Percentiles rank a stretch among this genome's conserved stretches.
Conservation (phyloP, 2,329 filamentous ascomycete species). For the Paramyrothecium sp. region DNA sequence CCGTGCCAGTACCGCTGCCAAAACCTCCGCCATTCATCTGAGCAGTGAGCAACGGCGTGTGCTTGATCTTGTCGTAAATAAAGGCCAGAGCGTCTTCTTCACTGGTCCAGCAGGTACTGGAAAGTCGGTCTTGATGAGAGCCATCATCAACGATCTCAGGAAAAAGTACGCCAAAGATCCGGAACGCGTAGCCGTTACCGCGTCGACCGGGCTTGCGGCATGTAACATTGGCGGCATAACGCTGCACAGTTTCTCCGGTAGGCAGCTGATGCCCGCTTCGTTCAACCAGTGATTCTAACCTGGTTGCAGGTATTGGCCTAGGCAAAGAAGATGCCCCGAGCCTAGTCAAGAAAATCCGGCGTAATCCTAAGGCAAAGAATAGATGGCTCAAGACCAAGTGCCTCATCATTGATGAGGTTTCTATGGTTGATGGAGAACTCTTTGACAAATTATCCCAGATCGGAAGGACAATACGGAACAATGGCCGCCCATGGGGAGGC, state of each 20-base stretch:
- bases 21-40: constrained; percentile 62
- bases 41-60: constrained; percentile 87
- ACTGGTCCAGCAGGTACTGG: constrained; percentile 95
- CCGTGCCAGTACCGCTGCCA: constrained; percentile 30
- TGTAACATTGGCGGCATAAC: constrained; percentile 97
- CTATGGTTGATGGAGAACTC: constrained; percentile 96
- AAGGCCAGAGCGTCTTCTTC: constrained; percentile 91
- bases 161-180: constrained; percentile 74
- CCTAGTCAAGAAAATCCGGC: constrained; percentile 86
- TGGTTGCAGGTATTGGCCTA: constrained; percentile 65
- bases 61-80: constrained; percentile 75
- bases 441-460: constrained; percentile 95
- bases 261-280: background rate
- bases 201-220: constrained; percentile 91
- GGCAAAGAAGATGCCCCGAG: constrained; percentile 83
- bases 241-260: constrained; percentile 88
- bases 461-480: constrained; percentile 81
- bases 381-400: constrained; percentile 88
- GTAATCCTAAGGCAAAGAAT: constrained; percentile 82
- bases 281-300: constrained; percentile 2
- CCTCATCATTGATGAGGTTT: constrained; percentile 90
- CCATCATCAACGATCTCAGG: constrained; percentile 81
- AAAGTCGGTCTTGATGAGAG: constrained; percentile 92
- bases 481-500: constrained; percentile 88
- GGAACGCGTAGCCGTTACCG: constrained; percentile 87